phyloP scores from a whole-genome alignment of 257 asterid genomes.

The Penstemon eatonii region DNA sequence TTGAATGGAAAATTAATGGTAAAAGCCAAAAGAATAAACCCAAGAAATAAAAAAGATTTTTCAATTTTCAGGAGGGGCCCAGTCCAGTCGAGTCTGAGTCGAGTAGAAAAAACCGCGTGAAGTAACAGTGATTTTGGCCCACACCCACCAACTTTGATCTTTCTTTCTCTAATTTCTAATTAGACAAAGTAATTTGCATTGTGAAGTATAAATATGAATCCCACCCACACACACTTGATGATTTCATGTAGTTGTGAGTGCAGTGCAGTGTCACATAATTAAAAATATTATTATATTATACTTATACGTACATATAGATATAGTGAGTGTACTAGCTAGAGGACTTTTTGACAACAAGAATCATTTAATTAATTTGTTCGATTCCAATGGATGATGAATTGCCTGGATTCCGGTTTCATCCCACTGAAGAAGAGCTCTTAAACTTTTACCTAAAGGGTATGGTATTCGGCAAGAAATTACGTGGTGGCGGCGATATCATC shows the following conservation, averaged over 20 bases:
- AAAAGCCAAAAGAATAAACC: background rate
- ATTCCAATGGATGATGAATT: slow-evolving; percentile 40
- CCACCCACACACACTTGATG: background rate
- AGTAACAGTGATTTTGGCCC: background rate
- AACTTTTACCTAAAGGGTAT: slow-evolving; percentile 57
- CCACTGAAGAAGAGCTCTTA: slow-evolving; percentile 75
- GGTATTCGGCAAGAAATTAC: slow-evolving; percentile 42
- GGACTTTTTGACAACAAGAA: too few species aligned
- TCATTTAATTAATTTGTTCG: too few species aligned
- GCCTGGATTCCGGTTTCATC: slow-evolving; percentile 84
- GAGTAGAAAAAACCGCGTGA: slow-evolving; percentile 33
- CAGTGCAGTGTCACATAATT: background rate
- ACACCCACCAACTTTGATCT: background rate
- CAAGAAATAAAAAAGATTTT: background rate
- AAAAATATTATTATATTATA: background rate
- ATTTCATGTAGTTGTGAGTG: background rate
- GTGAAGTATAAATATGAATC: background rate
- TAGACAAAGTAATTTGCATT: background rate
- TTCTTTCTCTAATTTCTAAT: background rate
- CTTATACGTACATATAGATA: background rate
- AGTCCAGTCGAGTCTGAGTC: background rate
- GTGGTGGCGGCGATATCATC: slow-evolving; percentile 43
- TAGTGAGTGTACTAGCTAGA: too few species aligned
- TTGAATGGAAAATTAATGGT: slow-evolving; percentile 15
- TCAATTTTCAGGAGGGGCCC: slow-evolving; percentile 1